Evolutionary conservation across 2,329 filamentous ascomycete species (phyloP), one percentile per base, ranked within the genome.

Genomic region (Bipolaris victoriae): DNA sequence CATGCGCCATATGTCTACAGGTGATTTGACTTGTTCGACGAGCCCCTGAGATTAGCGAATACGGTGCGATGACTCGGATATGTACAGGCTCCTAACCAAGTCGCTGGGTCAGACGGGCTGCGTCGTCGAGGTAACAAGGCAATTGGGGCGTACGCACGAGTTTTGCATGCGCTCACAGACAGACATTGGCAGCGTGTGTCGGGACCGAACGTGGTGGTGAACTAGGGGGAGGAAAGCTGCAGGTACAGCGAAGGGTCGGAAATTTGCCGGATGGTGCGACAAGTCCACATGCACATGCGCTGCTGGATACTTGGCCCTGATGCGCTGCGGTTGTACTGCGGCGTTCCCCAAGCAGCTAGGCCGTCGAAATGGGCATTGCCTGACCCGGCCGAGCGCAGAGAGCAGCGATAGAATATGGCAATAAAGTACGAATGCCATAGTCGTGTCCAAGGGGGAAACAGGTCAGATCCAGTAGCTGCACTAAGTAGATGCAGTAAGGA

Each of bases 21-120:
- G 26, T 6, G 9, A 10, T 10, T 29, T 29, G 26, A 10, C 7
- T 29, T 29, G 26, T 29, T 29, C 7, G 7, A 15, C 13, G 20
- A 45, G 39, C 55, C 55, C 55, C 55, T 57, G 55, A 57, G 50
- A 57, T 54, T 57, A 57, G 50, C 55, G 55, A 54, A 33, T 6
- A 26, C 43, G 20, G n/a, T 16, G 20, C 13, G 41, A 46, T 53
- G 51, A 41, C 51, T 53, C 43, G 51, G 24, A 16, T 37, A 36
- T 33, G 22, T 41, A 22, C 33, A 16, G 35, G n/a, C 36, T 11
- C 24, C 44, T n/a, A 49, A 49, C 55, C 55, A 46, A 7, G 24
- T 18, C 15, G 10, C 33, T 22, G 50, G 55, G 39, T 49, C 44
- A 16, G 22, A 20, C 36, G 29, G 13, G 16, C 18, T 15, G 44